Conservation (phyloP, 331 rosid genomes). For the Pyracantha coccinea region DNA sequence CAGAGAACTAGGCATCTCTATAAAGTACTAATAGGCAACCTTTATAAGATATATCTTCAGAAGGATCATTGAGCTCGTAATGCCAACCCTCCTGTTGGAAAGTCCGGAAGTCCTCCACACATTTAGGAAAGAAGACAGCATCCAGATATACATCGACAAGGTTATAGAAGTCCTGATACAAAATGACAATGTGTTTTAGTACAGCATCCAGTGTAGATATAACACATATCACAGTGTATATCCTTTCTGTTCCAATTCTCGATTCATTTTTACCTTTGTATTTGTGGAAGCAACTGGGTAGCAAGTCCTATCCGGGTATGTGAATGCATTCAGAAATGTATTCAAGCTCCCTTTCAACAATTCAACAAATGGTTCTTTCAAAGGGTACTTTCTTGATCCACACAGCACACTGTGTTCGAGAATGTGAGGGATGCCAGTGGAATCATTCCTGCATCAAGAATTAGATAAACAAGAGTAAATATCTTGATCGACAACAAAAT, state of each 20-base stretch:
- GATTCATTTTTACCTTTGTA: conserved; percentile 44
- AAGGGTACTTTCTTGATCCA: conserved; percentile 92
- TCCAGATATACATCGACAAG: conserved; percentile 94
- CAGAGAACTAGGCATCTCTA: background rate
- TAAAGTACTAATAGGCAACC: conserved; percentile 28
- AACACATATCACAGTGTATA: background rate
- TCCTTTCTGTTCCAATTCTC: background rate
- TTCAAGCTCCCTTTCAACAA: conserved; percentile 84
- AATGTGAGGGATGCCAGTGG: conserved; percentile 96
- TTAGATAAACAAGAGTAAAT: background rate
- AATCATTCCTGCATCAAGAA: conserved; percentile 58
- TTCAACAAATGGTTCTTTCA: conserved; percentile 94
- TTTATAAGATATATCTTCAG: conserved; percentile 82
- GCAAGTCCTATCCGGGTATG: conserved; percentile 98
- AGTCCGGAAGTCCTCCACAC: conserved; percentile 73
- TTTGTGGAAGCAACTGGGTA: conserved; percentile 97
- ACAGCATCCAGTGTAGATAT: background rate
- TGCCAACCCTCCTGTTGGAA: conserved; percentile 99
- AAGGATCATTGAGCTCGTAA: conserved; percentile 82
- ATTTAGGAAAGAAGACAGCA: conserved; percentile 94
- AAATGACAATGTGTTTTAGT: conserved; percentile 10
- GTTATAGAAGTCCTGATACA: conserved; percentile 81
- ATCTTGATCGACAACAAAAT: background rate
- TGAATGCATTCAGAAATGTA: conserved; percentile 89
- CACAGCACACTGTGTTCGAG: conserved; percentile 93